Percentiles rank a stretch among this genome's conserved stretches.
These are phyloP conservation scores for Mortierella sp. DNA, from an alignment of 371 early-diverging fungal species.

Conservation along the genomic window DNA sequence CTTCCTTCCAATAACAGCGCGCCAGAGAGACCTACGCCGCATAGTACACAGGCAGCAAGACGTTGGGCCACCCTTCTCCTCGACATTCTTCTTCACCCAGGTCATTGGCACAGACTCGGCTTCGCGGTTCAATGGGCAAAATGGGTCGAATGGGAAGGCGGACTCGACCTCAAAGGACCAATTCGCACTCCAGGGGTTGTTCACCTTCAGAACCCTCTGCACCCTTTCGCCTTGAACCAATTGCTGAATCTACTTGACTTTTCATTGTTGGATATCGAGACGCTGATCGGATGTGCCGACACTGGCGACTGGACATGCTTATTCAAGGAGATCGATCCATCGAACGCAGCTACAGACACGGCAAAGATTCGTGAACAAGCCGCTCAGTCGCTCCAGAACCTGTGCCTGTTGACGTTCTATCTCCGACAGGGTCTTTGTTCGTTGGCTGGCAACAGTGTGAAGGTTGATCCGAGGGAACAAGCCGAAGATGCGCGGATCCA, in stretches of 20 bases:
- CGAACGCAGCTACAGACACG: not conserved
- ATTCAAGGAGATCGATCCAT: constrained; percentile 22
- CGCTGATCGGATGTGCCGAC: constrained; percentile 49
- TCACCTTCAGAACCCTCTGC: constrained; percentile 51
- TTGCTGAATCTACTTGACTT: constrained; percentile 43
- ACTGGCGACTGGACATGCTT: constrained; percentile 52
- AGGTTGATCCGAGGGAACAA: constrained; percentile 20
- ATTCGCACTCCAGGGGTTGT: constrained; percentile 42
- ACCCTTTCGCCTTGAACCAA: constrained; percentile 39
- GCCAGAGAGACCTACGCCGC: constrained; percentile 29
- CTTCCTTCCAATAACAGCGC: constrained; percentile 22
- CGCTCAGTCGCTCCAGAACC: constrained; percentile 34
- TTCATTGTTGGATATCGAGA: constrained; percentile 41
- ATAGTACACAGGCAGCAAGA: constrained; percentile 28
- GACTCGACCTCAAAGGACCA: constrained; percentile 40
- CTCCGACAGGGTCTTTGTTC: constrained; percentile 38
- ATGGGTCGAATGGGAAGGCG: constrained; percentile 57
- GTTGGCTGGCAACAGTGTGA: not conserved
- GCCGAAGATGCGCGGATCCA: constrained; percentile 30
- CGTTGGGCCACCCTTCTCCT: constrained; percentile 39
- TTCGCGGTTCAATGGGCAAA: constrained; percentile 57
- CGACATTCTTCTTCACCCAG: constrained; percentile 45
- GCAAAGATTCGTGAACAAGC: constrained; percentile 30
- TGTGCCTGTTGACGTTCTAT: constrained; percentile 51
- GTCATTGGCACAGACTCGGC: constrained; percentile 50